phyloP scores from a whole-genome alignment of 108 stramenopile genomes.

The Stephanodiscus triporus region DNA sequence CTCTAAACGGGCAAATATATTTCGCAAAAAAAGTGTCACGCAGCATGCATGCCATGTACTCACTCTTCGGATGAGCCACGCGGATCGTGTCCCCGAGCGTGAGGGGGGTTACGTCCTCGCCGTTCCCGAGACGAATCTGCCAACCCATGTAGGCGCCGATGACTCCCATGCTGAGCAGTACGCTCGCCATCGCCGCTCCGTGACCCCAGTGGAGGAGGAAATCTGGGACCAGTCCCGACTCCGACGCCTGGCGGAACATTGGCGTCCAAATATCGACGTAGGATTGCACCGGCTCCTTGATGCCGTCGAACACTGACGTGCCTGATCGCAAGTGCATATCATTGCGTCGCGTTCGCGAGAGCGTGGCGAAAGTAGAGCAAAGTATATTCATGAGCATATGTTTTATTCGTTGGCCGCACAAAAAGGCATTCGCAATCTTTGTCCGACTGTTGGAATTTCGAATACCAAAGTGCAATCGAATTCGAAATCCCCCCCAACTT shows the following conservation, averaged over 20 bases:
- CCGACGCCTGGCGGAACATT: constrained; percentile 42
- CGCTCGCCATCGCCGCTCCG: constrained; percentile 49
- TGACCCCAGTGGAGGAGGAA: constrained; percentile 56
- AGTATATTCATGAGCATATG: no score
- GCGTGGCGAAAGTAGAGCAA: no score
- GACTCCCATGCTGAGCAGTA: constrained; percentile 51
- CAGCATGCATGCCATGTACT: background rate
- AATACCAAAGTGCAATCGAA: no score
- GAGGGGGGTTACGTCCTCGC: constrained; percentile 45
- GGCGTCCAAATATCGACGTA: constrained; percentile 55
- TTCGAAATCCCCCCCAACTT: constrained; percentile 7
- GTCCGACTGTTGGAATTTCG: no score
- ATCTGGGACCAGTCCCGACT: constrained; percentile 47
- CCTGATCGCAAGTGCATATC: constrained; percentile 1
- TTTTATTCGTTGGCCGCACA: no score
- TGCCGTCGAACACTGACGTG: constrained; percentile 44
- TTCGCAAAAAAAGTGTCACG: no score
- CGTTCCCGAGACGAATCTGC: constrained; percentile 58
- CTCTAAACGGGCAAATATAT: no score
- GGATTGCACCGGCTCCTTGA: constrained; percentile 43
- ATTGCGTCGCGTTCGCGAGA: background rate
- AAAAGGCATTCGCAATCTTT: no score
- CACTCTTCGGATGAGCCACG: constrained; percentile 57
- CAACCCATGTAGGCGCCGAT: constrained; percentile 58
- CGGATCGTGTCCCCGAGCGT: constrained; percentile 62